Conservation (phyloP, 2,329 filamentous ascomycete species). For the Trichoderma citrinoviride region DNA sequence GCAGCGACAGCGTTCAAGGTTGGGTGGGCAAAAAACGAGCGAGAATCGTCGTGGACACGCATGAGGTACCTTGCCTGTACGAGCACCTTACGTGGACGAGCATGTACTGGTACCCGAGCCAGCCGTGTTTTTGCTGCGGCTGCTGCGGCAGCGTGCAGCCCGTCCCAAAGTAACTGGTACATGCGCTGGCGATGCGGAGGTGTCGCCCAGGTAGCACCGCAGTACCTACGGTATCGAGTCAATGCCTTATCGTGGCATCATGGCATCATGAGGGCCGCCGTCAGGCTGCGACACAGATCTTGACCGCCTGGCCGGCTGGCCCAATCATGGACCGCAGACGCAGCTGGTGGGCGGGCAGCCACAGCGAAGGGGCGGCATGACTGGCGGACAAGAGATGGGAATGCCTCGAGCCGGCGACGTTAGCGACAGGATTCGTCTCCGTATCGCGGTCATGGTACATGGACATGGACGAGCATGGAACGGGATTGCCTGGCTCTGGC, state of each 20-base stretch:
- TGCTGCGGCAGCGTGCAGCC: not conserved
- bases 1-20: not conserved
- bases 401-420: not conserved
- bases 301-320: conserved; percentile 13
- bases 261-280: not conserved
- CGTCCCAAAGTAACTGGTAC: not conserved
- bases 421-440: not conserved
- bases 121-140: too few relatives aligned
- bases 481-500: too few relatives aligned
- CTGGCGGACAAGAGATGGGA: not conserved
- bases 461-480: not conserved
- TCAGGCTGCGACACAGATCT: conserved; percentile 14
- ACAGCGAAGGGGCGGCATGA: not conserved
- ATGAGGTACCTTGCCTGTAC: too few relatives aligned
- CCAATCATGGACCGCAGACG: conserved; percentile 10
- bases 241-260: conserved; percentile 7
- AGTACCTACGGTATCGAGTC: not conserved
- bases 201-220: conserved; percentile 5
- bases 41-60: not conserved
- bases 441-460: conserved; percentile 2
- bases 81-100: not conserved
- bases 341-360: conserved; percentile 16
- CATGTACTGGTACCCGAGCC: too few relatives aligned
- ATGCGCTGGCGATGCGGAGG: not conserved
- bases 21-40: too few relatives aligned